Base-by-base conservation (phyloP, 2,329 filamentous ascomycete genomes). In the Aspergillus bombycis region DNA sequence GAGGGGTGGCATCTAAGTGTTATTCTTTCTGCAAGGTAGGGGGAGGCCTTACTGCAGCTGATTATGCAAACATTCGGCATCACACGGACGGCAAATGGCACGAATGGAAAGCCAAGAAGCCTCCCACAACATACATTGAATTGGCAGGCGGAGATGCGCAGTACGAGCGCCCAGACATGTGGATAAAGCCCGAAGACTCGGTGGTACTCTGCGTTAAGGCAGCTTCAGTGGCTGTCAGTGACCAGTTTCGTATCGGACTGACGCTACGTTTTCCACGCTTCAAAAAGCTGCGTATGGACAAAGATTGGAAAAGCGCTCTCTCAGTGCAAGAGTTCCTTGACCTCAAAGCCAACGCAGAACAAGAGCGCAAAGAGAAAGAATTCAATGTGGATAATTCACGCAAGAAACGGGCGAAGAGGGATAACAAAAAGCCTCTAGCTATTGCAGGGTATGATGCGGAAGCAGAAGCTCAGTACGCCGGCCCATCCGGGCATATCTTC, bases 21-120 rank as follows among this genome's bases (percentile, higher is more conserved):
- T 91, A 89, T 71, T 97, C 93, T n/a, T 97, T 99, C 80, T 96
- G 94, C 84, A 97, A 95, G 77, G 95, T 99, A 19, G 95, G 95
- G n/a, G 95, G 95, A 59, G 95, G 95, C 0, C 94, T 98, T 75
- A 89, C 87, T 16, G 90, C 88, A 0, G 88, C 91, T 58, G 95
- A 99, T 72, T 98, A 97, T 75, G 88, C 90, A 0, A 88, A 90
- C 62, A 89, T 99, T 53, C 85, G 88, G 6, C 92, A 96, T 71
- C 85, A 88, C 28, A 98, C 94, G 0, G 91, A 97, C 63, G 93
- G 91, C 6, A 97, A 97, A 76, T 99, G 95, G 95, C 84, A 85
- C 14, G 86, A 91, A 36, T 99, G 93, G 93, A 89, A 97, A 75
- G 73, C 83, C 0, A 89, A 87, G 67, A 89, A 86, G 48, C 93